Evolutionary conservation across 768 basidiomycete species (phyloP).

Genomic region (Rhodotorula diobovata): DNA sequence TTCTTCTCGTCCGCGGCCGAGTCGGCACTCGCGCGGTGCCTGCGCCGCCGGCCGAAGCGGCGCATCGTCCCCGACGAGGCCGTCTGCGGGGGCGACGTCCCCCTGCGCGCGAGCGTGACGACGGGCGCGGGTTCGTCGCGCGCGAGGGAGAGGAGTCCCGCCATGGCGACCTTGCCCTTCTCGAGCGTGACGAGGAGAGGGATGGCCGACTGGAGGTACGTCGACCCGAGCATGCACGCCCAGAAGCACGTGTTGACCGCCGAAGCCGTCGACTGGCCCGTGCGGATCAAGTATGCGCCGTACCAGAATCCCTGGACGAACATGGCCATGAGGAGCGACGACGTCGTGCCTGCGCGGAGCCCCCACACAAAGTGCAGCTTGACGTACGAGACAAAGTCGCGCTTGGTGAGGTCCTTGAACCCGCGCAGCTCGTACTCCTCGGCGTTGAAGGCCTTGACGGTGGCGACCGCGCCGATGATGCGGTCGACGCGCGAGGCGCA

Average conservation of each 20-base stretch:
- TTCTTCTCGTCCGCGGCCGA: background rate
- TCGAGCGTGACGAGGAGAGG: conserved; percentile 71
- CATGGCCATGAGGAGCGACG: conserved; percentile 82
- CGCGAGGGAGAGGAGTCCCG: conserved; percentile 61
- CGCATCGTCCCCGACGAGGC: background rate
- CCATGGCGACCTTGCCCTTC: conserved; percentile 79
- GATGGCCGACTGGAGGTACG: conserved; percentile 79
- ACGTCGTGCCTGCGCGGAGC: conserved; percentile 60
- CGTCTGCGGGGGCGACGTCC: background rate
- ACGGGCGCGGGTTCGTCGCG: conserved; percentile 42
- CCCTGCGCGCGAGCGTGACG: background rate
- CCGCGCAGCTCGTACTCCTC: conserved; percentile 56
- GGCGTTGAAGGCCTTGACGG: conserved; percentile 91
- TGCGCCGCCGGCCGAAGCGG: background rate
- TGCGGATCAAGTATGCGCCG: conserved; percentile 79
- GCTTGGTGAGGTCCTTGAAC: conserved; percentile 53
- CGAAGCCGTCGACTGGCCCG: conserved; percentile 64
- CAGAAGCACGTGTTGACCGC: conserved; percentile 96
- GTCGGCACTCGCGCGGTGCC: background rate
- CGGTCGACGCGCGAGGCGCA: conserved; percentile 77
- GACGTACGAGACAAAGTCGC: conserved; percentile 54
- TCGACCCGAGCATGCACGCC: conserved; percentile 87
- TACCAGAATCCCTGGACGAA: conserved; percentile 98
- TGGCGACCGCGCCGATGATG: conserved; percentile 67
- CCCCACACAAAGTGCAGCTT: conserved; percentile 71